phyloP scores from a whole-genome alignment of 2,329 filamentous ascomycete genomes.

The Xylariaceae sp. region DNA sequence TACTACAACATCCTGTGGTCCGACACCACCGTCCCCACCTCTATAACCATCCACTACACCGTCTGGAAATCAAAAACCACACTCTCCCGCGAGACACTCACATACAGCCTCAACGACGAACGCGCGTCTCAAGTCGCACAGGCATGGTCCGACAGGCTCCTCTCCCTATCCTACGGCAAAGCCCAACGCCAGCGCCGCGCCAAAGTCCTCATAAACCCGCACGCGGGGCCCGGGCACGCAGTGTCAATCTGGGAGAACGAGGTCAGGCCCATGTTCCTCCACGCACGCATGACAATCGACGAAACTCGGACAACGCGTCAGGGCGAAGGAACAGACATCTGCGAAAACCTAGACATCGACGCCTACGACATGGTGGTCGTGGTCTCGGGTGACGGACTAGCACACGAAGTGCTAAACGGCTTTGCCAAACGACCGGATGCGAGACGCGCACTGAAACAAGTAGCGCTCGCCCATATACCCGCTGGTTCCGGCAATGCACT shows the following conservation, averaged over 20 bases:
- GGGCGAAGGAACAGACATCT: constrained; percentile 77
- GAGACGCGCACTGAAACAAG: constrained; percentile 63
- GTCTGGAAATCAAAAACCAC: constrained; percentile 53
- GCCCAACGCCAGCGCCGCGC: constrained; percentile 70
- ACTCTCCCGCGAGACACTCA: constrained; percentile 58
- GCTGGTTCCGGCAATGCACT: constrained; percentile 94
- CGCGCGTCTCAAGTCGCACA: constrained; percentile 43
- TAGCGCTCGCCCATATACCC: constrained; percentile 83
- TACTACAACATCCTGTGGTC: constrained; percentile 86
- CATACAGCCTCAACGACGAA: constrained; percentile 49
- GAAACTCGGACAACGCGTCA: constrained; percentile 65
- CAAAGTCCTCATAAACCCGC: constrained; percentile 87
- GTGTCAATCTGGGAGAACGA: constrained; percentile 68
- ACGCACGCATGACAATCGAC: constrained; percentile 73
- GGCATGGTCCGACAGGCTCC: constrained; percentile 60
- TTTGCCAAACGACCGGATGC: constrained; percentile 75
- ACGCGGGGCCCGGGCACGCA: constrained; percentile 77
- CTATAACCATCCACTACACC: constrained; percentile 70
- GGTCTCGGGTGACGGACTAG: constrained; percentile 87
- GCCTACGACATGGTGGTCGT: constrained; percentile 81
- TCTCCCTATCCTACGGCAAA: constrained; percentile 66
- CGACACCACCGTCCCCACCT: constrained; percentile 53
- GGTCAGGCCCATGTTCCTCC: constrained; percentile 77
- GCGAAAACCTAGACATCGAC: constrained; percentile 70
- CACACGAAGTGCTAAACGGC: constrained; percentile 93